Conservation (phyloP, 2,329 filamentous ascomycete species). For the Arthrobotrys musiformis region DNA sequence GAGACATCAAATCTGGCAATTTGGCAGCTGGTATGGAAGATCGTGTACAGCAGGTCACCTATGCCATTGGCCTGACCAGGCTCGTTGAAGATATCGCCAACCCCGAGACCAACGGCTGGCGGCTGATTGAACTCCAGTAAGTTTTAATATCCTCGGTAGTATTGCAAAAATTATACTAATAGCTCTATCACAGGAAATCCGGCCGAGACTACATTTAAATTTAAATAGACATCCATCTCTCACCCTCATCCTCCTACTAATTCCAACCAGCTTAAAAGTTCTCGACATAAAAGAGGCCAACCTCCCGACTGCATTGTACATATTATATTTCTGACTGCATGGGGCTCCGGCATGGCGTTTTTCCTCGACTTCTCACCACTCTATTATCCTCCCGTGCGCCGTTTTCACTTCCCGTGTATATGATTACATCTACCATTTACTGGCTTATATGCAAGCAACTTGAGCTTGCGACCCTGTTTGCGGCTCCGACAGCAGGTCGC, state of each 20-base stretch:
- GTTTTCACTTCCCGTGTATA: constrained; percentile 47
- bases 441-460: constrained; percentile 11
- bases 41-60: constrained; percentile 97
- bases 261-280: not conserved
- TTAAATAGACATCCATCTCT: not conserved
- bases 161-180: not conserved
- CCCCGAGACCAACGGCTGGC: constrained; percentile 95
- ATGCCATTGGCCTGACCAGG: constrained; percentile 94
- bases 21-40: constrained; percentile 98
- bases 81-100: constrained; percentile 96
- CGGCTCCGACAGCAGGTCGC: not conserved
- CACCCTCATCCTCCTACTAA: not conserved
- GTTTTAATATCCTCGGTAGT: not conserved
- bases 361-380: constrained; percentile 54
- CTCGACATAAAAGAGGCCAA: constrained; percentile 2
- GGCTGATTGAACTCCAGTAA: constrained; percentile 90
- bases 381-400: constrained; percentile 16
- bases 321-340: constrained; percentile 37
- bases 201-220: constrained; percentile 52
- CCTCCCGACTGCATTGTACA: constrained; percentile 32
- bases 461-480: not conserved
- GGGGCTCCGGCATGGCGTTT: constrained; percentile 36
- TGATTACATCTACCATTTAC: constrained; percentile 10
- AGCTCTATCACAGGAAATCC: constrained; percentile 28
- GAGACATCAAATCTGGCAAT: constrained; percentile 87